A percentile compares a stretch with the other conserved stretches of the same genome.
Conservation (phyloP, 176 grass and related monocot species). For the Juncus inflexus region DNA sequence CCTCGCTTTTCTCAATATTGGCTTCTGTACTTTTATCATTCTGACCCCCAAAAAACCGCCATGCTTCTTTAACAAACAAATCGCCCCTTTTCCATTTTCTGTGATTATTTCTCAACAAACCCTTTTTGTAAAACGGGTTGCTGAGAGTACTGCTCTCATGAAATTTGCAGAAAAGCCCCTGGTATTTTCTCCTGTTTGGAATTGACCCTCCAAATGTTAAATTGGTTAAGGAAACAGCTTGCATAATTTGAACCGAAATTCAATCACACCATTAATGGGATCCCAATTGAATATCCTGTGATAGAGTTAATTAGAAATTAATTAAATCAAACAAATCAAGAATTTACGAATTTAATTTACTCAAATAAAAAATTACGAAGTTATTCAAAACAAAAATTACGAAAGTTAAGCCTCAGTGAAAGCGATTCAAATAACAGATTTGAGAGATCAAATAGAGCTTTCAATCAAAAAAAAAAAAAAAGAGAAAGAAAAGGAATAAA, state of each 20-base stretch:
- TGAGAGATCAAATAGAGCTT: too few species aligned
- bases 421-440: too few species aligned
- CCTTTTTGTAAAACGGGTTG: constrained; percentile 21
- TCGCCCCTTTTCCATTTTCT: constrained; percentile 13
- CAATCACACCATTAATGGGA: constrained; percentile 8
- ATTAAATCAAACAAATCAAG: background rate
- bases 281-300: background rate
- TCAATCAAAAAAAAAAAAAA: too few species aligned
- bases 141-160: constrained; percentile 18
- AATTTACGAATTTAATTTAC: background rate
- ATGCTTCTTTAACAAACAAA: constrained; percentile 27
- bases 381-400: too few species aligned
- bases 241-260: constrained; percentile 41
- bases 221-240: constrained; percentile 41
- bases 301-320: background rate
- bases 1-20: constrained; percentile 75
- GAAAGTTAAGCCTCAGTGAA: too few species aligned
- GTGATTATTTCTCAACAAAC: background rate
- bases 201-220: constrained; percentile 32
- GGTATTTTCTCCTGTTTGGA: constrained; percentile 37
- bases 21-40: constrained; percentile 45
- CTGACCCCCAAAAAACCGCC: constrained; percentile 44
- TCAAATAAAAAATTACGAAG: too few species aligned
- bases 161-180: constrained; percentile 23
- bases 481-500: too few species aligned